These are phyloP conservation scores for Isatis tinctoria DNA, from an alignment of 345 rosid genomes.

Conservation along the genomic window DNA sequence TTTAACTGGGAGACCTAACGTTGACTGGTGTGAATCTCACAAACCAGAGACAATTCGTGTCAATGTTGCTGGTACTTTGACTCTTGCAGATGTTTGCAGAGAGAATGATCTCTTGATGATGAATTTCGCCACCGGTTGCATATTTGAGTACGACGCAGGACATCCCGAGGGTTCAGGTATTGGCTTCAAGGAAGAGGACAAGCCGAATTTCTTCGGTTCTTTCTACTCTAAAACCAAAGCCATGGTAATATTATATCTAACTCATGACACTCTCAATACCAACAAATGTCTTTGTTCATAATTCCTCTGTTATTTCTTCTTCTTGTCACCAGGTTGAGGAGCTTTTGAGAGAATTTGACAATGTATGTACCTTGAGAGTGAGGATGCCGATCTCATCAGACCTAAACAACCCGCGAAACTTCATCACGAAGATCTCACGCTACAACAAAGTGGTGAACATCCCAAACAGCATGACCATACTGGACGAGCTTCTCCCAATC, in stretches of 20 bases:
- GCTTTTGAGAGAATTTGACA: constrained; percentile 45
- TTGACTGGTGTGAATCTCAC: constrained; percentile 62
- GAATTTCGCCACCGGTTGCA: constrained; percentile 59
- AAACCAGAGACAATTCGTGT: constrained; percentile 46
- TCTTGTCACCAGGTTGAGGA: constrained; percentile 46
- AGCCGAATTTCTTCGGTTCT: constrained; percentile 47
- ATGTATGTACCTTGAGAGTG: constrained; percentile 54
- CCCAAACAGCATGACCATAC: constrained; percentile 61
- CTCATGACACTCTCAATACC: not conserved
- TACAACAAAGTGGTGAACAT: constrained; percentile 57
- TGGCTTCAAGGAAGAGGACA: constrained; percentile 56
- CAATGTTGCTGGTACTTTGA: constrained; percentile 50
- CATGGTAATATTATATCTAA: constrained; percentile 38
- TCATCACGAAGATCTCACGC: constrained; percentile 44
- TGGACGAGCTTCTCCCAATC: constrained; percentile 56
- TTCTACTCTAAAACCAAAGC: constrained; percentile 63
- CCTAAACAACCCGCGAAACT: constrained; percentile 51
- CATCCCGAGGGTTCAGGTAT: constrained; percentile 52
- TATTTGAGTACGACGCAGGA: constrained; percentile 45
- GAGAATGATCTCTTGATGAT: constrained; percentile 43
- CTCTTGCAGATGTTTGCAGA: constrained; percentile 50
- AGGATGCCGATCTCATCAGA: constrained; percentile 63
- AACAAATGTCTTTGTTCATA: constrained; percentile 4
- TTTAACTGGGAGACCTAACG: constrained; percentile 59
- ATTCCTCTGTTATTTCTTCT: not conserved